phyloP scores from a whole-genome alignment of 331 rosid genomes.

The Malus hybrid region DNA sequence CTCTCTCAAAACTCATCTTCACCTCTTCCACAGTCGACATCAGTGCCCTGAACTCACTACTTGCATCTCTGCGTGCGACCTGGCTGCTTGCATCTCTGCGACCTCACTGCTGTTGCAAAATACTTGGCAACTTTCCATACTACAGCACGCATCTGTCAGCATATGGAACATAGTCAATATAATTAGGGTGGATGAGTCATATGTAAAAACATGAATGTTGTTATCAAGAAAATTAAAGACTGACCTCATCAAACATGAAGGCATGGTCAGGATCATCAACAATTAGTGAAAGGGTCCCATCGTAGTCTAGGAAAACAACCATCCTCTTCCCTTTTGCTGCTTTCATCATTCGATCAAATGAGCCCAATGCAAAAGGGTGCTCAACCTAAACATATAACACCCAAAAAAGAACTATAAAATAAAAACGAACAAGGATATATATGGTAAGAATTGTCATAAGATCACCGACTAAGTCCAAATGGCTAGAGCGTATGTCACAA shows the following conservation, averaged over 20 bases:
- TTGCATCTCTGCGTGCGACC: too few species aligned
- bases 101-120: slow-evolving; percentile 55
- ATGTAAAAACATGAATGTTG: background rate
- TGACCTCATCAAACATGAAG: slow-evolving; percentile 68
- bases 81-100: too few species aligned
- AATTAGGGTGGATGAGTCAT: background rate
- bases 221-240: background rate
- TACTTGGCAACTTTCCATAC: slow-evolving; percentile 64
- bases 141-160: slow-evolving; percentile 69
- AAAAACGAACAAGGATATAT: too few species aligned
- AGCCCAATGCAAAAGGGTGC: too few species aligned
- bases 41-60: too few species aligned
- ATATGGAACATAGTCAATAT: background rate
- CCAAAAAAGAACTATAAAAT: too few species aligned
- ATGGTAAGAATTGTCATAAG: too few species aligned
- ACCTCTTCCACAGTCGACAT: too few species aligned
- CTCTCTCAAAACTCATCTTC: too few species aligned
- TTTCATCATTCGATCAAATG: slow-evolving; percentile 56
- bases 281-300: slow-evolving; percentile 83
- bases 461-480: too few species aligned
- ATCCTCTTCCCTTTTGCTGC: slow-evolving; percentile 45
- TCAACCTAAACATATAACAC: too few species aligned
- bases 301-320: slow-evolving; percentile 66
- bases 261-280: slow-evolving; percentile 78
- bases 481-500: too few species aligned